These are phyloP conservation scores for Penicillium longicatenatum DNA, from an alignment of 495 filamentous ascomycete genomes.

Conservation along the genomic window DNA sequence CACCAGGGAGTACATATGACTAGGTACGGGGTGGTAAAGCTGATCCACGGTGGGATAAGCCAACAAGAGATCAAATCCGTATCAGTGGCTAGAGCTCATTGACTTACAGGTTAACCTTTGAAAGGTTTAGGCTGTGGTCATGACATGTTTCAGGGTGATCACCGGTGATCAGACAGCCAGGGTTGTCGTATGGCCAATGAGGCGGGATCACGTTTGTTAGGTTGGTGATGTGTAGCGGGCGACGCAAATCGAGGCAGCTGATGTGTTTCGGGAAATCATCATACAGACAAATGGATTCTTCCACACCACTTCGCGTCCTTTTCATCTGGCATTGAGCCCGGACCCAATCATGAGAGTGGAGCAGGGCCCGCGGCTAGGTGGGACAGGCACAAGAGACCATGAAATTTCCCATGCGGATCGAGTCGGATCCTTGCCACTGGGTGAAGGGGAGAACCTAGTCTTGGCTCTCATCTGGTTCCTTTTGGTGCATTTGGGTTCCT, in stretches of 20 bases:
- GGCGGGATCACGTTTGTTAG: conserved; percentile 3
- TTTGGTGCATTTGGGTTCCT: conserved; percentile 9
- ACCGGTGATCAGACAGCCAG: conserved; percentile 4
- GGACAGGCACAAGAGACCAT: conserved; percentile 33
- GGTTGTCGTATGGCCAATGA: conserved; percentile 3
- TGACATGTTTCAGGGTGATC: conserved; percentile 9
- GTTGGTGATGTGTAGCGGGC: conserved; percentile 4
- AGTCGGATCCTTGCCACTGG: conserved; percentile 31
- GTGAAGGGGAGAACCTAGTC: conserved; percentile 6
- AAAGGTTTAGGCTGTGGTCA: conserved; percentile 1
- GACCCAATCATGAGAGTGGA: conserved; percentile 26
- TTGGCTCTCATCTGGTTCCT: conserved; percentile 2
- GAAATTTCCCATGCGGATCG: conserved; percentile 33
- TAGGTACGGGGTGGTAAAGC: no score
- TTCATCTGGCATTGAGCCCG: conserved; percentile 4
- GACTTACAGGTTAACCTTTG: background rate
- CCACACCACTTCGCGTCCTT: background rate
- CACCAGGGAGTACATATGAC: no score
- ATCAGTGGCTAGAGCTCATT: background rate
- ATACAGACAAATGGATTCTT: background rate
- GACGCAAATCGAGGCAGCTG: conserved; percentile 14
- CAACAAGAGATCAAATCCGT: background rate
- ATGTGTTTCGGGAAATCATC: conserved; percentile 1
- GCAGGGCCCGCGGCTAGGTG: conserved; percentile 25
- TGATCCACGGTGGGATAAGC: background rate